Conservation (phyloP, 106 monocot genomes). For the Dendrobium nobile region DNA sequence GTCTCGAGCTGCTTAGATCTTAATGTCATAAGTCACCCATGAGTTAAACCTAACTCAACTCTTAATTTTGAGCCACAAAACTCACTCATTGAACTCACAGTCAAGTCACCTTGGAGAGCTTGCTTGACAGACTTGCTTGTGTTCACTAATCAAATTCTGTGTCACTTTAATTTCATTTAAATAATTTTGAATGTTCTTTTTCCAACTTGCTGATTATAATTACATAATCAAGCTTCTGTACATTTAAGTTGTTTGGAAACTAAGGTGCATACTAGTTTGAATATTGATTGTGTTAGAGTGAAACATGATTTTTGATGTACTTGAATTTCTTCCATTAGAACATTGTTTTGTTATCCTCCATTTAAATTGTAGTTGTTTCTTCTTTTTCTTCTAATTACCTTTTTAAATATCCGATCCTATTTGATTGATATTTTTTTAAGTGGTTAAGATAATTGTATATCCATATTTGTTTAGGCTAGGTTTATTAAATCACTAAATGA, state of each 20-base stretch:
- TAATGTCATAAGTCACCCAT: too few species aligned
- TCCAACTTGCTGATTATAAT: neutral
- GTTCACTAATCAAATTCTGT: neutral
- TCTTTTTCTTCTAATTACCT: neutral
- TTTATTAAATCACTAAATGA: too few species aligned
- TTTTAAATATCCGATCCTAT: neutral
- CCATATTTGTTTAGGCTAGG: neutral
- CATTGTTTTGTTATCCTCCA: neutral
- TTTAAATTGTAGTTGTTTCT: neutral
- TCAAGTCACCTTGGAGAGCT: too few species aligned
- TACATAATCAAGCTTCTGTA: neutral
- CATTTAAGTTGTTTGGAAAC: neutral
- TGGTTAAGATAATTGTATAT: neutral
- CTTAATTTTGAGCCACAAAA: too few species aligned
- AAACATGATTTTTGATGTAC: neutral
- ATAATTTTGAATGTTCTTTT: neutral
- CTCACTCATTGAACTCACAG: too few species aligned
- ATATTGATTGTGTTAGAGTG: neutral
- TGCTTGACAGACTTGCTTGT: too few species aligned
- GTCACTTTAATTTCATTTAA: neutral
- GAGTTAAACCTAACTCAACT: too few species aligned
- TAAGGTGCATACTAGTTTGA: neutral
- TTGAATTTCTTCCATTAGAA: neutral
- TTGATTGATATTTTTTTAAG: neutral
- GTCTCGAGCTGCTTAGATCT: too few species aligned